Base-by-base conservation (phyloP, 2,329 filamentous ascomycete genomes). In the Cadophora luteo-olivacea region DNA sequence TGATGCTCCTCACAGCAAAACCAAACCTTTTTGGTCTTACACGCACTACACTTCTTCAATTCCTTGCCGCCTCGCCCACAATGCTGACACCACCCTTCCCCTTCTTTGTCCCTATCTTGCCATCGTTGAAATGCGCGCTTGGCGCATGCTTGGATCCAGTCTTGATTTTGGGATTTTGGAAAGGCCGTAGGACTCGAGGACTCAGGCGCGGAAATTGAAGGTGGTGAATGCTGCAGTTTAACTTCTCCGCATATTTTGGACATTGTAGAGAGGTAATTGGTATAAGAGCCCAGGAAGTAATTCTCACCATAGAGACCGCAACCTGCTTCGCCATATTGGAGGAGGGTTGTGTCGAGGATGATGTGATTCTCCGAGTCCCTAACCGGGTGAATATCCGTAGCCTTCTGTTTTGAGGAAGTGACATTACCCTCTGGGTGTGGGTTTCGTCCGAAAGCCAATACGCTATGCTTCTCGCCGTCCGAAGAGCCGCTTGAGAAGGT, bases 261-360 rank as follows among this genome's bases (percentile, higher is more conserved):
- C 29, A 29, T 29, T 3, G 29, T 3, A 29, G 29, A 29, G 29
- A 29, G 3, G 29, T 29, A 29, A 3, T 29, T 5, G 5, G 29
- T 19, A 1, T 11, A 4, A 4, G 61, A 45, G 4, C 66, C 67
- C 12, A 68, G 16, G 32, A 68, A 65, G 24, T 65, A 68, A 7
- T 22, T 65, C 19, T 65, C 62, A 25, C 67, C 67, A 19, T 25
- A 65, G 1, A 24, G 25, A 19, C 67, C 67, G 2, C 67, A 62
- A 16, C 55, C 67, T 19, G 24, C 45, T 5, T 25, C 22, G 1
- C 66, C 66, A 29, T 68, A 68, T 48, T 68, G 54, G 48, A 61
- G 61, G 9, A 61, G 62, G 12, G 66, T 62, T 57, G 62, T 62
- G 29, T 68, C 57, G 19, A 68, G 55, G 2, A 57, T 33, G 4